Conservation (phyloP, 345 rosid species). For the Gynandropsis gynandra region DNA sequence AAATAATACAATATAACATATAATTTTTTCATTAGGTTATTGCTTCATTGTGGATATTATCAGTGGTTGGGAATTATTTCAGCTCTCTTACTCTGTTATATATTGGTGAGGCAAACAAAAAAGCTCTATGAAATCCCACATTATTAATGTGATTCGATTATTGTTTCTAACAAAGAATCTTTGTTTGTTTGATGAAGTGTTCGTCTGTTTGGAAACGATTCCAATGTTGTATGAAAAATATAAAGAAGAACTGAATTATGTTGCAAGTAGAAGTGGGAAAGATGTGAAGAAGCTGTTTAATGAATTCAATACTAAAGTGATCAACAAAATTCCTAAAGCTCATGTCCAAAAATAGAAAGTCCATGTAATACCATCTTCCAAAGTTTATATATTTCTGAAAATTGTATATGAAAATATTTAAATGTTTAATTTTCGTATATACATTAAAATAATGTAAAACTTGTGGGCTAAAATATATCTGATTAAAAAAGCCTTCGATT, state of each 20-base stretch:
- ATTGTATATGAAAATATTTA: background rate
- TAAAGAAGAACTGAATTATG: constrained; percentile 32
- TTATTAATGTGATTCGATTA: too few species aligned
- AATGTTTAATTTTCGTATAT: too few species aligned
- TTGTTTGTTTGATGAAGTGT: constrained; percentile 24
- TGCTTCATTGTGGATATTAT: constrained; percentile 36
- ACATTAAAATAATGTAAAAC: too few species aligned
- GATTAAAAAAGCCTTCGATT: too few species aligned
- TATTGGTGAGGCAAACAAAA: constrained; percentile 31
- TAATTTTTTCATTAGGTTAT: constrained; percentile 31
- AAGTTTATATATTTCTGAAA: constrained; percentile 1
- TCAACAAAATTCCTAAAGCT: constrained; percentile 46
- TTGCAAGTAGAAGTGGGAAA: constrained; percentile 33
- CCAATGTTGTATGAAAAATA: constrained; percentile 39
- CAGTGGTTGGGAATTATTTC: constrained; percentile 34
- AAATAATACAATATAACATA: too few species aligned
- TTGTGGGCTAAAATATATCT: too few species aligned
- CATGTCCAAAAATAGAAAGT: constrained; percentile 23
- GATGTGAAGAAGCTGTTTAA: constrained; percentile 26
- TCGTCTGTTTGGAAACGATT: constrained; percentile 33
- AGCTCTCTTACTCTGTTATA: constrained; percentile 40
- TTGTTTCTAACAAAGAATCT: background rate
- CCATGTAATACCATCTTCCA: too few species aligned
- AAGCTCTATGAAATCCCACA: too few species aligned
- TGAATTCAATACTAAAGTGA: constrained; percentile 35